Evolutionary conservation across 352 stramenopile genomes (phyloP).

Genomic region (Aphanomyces euteiches): DNA sequence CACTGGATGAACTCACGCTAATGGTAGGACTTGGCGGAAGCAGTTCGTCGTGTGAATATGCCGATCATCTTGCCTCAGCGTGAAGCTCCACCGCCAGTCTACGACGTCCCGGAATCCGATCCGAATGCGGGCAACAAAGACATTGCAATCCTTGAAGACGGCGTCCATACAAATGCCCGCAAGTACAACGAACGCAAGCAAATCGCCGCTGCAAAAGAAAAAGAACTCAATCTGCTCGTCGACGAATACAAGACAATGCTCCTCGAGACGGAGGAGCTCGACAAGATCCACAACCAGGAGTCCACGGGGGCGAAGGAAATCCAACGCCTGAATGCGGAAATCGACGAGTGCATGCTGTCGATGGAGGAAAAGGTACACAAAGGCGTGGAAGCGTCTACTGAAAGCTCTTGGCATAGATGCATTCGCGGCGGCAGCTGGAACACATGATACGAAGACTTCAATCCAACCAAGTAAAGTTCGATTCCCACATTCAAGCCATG

Average conservation of each 20-base stretch:
- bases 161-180: constrained; percentile 59
- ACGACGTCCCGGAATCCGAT: constrained; percentile 30
- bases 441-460: constrained; percentile 79
- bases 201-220: constrained; percentile 53
- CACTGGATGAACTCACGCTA: neutral
- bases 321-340: constrained; percentile 59
- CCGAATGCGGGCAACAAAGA: constrained; percentile 45
- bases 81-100: constrained; percentile 33
- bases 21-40: constrained; percentile 59
- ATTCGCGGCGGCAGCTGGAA: constrained; percentile 61
- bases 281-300: constrained; percentile 69
- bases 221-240: constrained; percentile 61
- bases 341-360: constrained; percentile 55
- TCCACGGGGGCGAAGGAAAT: constrained; percentile 73
- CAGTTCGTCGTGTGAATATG: constrained; percentile 67
- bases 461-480: constrained; percentile 64
- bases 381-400: neutral
- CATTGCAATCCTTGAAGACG: constrained; percentile 63
- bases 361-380: constrained; percentile 56
- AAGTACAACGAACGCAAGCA: constrained; percentile 83
- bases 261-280: constrained; percentile 65
- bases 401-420: constrained; percentile 44
- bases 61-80: constrained; percentile 54
- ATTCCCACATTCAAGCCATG: constrained; percentile 67
- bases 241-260: constrained; percentile 67